Evolutionary conservation across 768 basidiomycete genomes (phyloP), one percentile per base, ranked within the genome.

Genomic region (Lentinula raphanica): DNA sequence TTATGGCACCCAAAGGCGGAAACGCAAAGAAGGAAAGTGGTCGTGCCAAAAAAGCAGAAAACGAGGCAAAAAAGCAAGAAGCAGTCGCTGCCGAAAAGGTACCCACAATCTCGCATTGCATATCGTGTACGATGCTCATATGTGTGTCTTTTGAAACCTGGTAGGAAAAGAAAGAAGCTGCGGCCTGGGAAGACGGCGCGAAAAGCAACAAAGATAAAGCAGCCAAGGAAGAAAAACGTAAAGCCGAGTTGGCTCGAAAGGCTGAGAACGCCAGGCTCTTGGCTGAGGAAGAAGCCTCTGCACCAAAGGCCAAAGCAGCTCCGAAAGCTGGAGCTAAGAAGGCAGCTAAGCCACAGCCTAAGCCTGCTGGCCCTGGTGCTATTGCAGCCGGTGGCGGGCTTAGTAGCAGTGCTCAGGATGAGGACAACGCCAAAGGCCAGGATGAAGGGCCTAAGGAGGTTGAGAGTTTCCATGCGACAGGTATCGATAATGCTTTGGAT

Each of bases 21-120:
- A 96, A 94, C 77, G 78, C 91, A 58, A 97, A 96, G 85, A 96
- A 96, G 70, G 94, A 96, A 71, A 73, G 84, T 42, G 94, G 94
- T 3, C 74, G 90, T 55, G 88, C 94, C 0, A 94, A 92, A 74
- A 97, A 97, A 71, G 91, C 91, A 25, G 90, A 94, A 67, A 94
- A 93, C 68, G 91, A 92, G 68, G 77, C 82, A 8, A 92, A 88
- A 78, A 94, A 94, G 72, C 79, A 82, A 60, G 83, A 80, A 5
- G 78, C 76, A 3, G 85, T 78, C 0, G 78, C 76, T 11, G 78
- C 77, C 7, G 89, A 84, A 12, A 85, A 81, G 74, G 91, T 86
- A 50, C 49, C 68, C 65, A 55, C 38, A 46, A 23, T 61, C n/a
- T 27, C 21, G 32, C 13, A 35, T 8, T 35, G 32, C 32, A 9